Evolutionary conservation across 306 rosid species (phyloP).

Genomic region (Gastrolobium villosum): DNA sequence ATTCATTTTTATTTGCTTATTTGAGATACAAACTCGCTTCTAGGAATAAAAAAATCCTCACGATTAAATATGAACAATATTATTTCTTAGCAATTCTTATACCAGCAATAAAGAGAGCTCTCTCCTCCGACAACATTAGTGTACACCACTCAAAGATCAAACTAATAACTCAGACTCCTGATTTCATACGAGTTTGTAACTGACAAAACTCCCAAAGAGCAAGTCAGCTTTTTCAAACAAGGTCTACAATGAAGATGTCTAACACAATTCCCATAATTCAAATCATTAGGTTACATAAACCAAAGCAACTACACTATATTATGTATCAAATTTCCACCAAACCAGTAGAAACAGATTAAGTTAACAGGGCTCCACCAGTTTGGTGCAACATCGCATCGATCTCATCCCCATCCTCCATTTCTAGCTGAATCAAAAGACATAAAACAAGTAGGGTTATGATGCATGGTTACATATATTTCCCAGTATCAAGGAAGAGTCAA

Average conservation of each 20-base stretch:
- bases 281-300: slow-evolving; percentile 33
- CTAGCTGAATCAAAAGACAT: slow-evolving; percentile 51
- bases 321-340: slow-evolving; percentile 23
- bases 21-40: too few species aligned
- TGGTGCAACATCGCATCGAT: slow-evolving; percentile 85
- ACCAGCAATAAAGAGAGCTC: background rate
- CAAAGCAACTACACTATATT: slow-evolving; percentile 31
- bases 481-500: background rate
- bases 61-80: too few species aligned
- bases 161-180: background rate
- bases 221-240: slow-evolving; percentile 34
- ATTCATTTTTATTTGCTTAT: too few species aligned
- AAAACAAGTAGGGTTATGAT: background rate
- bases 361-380: slow-evolving; percentile 58
- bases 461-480: background rate
- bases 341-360: slow-evolving; percentile 29
- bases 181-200: slow-evolving; percentile 16
- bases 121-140: background rate
- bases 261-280: slow-evolving; percentile 25
- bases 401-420: slow-evolving; percentile 84
- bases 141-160: background rate
- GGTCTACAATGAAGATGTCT: background rate
- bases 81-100: background rate
- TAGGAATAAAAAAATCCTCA: too few species aligned
- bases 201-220: slow-evolving; percentile 13